Conservation (phyloP, 2,329 filamentous ascomycete species). For the Epichloe sylvatica region DNA sequence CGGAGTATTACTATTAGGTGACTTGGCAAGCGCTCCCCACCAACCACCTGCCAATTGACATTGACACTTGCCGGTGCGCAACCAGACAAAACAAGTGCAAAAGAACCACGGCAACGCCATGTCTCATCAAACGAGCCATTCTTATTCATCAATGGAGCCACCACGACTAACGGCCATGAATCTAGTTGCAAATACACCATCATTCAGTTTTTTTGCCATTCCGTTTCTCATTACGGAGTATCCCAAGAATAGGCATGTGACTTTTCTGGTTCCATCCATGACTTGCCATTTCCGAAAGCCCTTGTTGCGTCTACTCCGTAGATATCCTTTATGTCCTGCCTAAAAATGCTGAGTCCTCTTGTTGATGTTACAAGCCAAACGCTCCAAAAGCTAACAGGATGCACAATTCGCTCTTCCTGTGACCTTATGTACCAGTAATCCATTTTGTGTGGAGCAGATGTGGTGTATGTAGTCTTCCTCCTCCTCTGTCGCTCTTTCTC, state of each 20-base stretch:
- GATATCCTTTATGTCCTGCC: conserved; percentile 1
- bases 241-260: neutral
- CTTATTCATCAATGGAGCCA: neutral
- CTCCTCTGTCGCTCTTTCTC: neutral
- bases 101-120: no score
- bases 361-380: conserved; percentile 1
- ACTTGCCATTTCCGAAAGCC: neutral
- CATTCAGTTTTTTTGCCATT: neutral
- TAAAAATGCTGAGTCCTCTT: neutral
- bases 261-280: neutral
- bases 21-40: no score
- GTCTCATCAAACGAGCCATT: neutral
- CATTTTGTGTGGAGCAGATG: neutral
- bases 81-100: no score
- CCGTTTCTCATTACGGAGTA: neutral
- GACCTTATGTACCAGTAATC: neutral
- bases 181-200: neutral
- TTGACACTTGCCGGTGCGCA: no score
- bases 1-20: no score
- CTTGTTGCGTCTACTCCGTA: neutral
- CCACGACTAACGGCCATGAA: neutral
- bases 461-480: neutral
- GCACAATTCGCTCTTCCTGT: neutral
- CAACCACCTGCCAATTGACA: no score
- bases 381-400: neutral